Percentiles rank a stretch among this genome's conserved stretches.
Evolutionary conservation across 2,329 filamentous ascomycete species (phyloP).

Genomic region (Zymoseptoria brevis): DNA sequence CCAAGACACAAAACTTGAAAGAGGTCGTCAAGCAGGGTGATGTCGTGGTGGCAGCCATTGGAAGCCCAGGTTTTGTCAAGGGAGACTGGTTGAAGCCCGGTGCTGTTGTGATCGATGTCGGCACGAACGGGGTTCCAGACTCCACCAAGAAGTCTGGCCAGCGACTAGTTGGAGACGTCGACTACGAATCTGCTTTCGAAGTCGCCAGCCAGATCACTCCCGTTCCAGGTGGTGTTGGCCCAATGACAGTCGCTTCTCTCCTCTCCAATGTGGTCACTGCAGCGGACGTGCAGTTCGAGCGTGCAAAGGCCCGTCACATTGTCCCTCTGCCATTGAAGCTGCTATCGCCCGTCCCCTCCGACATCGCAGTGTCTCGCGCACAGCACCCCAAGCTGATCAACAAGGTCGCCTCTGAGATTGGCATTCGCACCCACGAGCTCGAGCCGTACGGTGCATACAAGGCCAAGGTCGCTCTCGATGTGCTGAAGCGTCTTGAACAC

Average conservation of each 20-base stretch:
- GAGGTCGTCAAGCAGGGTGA: constrained; percentile 75
- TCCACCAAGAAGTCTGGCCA: constrained; percentile 84
- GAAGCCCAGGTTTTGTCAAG: constrained; percentile 77
- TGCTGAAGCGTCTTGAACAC: constrained; percentile 78
- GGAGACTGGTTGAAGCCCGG: constrained; percentile 94
- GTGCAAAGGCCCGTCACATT: constrained; percentile 71
- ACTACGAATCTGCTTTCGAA: constrained; percentile 74
- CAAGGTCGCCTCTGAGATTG: constrained; percentile 73
- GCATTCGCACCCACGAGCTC: constrained; percentile 79
- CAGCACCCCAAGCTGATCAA: constrained; percentile 92
- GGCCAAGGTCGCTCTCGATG: constrained; percentile 79
- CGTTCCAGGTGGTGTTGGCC: constrained; percentile 91
- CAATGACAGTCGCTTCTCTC: constrained; percentile 98
- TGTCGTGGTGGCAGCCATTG: constrained; percentile 86
- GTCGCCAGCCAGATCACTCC: constrained; percentile 92
- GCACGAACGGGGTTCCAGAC: constrained; percentile 92
- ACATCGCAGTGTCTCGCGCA: constrained; percentile 82
- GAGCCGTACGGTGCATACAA: constrained; percentile 95
- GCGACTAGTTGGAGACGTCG: constrained; percentile 88
- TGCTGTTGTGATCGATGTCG: constrained; percentile 93
- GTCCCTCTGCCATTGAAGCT: constrained; percentile 77
- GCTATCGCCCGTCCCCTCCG: constrained; percentile 76
- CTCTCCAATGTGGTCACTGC: constrained; percentile 91
- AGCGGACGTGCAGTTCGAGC: constrained; percentile 71
- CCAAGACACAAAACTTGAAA: constrained; percentile 67